A percentile compares a stretch with the other conserved stretches of the same genome.
Evolutionary conservation across 2,329 filamentous ascomycete genomes (phyloP).

Genomic region (Aspergillus pseudonomiae): DNA sequence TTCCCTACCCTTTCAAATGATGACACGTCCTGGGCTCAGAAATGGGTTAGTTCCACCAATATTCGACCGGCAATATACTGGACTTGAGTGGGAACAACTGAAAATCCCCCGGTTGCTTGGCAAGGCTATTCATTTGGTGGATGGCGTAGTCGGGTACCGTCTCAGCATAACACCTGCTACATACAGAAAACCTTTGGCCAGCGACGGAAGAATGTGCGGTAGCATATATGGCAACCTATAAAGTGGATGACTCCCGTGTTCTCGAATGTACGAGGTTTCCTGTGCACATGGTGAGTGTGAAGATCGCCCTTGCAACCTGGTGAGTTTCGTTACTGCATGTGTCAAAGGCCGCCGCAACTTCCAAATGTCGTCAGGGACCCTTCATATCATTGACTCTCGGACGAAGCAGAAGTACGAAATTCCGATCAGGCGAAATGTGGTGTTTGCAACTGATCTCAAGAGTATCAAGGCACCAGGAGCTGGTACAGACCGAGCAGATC

Average conservation of each 20-base stretch:
- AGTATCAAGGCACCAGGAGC: conserved; percentile 26
- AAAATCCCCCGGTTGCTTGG: background rate
- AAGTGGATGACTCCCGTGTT: background rate
- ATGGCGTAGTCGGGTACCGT: background rate
- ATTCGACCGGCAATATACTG: background rate
- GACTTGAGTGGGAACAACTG: background rate
- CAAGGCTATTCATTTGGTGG: background rate
- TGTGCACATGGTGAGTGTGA: background rate
- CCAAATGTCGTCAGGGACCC: conserved; percentile 21
- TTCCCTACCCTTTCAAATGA: too few species aligned
- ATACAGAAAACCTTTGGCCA: background rate
- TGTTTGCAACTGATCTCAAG: conserved; percentile 33
- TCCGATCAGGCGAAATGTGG: conserved; percentile 32
- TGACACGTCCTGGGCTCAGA: too few species aligned
- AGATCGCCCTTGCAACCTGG: background rate
- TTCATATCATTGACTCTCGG: conserved; percentile 32
- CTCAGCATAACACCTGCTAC: background rate
- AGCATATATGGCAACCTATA: background rate
- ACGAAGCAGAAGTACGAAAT: conserved; percentile 32
- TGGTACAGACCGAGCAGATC: conserved; percentile 25
- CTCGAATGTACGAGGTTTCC: background rate
- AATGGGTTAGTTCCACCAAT: background rate
- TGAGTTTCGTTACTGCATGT: background rate
- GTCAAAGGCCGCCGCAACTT: background rate
- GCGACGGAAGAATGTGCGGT: background rate